Base-by-base conservation (phyloP, 139 green algal genomes). In the Coccomyxa sp. region DNA sequence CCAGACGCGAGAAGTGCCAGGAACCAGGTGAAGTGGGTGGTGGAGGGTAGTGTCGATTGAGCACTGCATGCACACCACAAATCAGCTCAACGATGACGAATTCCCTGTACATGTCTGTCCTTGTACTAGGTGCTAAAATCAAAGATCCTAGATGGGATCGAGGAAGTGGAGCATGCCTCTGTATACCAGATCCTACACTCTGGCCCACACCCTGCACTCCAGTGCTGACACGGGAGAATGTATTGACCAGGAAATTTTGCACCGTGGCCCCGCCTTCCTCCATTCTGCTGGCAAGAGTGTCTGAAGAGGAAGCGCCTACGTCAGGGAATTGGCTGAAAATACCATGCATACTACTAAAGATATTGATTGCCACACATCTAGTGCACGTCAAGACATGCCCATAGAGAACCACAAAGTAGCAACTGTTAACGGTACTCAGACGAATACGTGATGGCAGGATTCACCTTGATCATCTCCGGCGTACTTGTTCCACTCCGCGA, bases 1-100 rank as follows among this genome's bases (percentile, higher is more conserved):
- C 95, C 94, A 30, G 74, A 87, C 14, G 79, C 90, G 66, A 95
- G 51, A 28, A 98, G 91, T 11, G 79, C 87, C n/a, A 82, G 63
- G 66, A 95, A 95, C 84, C 93, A 92, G 16, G 84, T 84, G 67
- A 86, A 91, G 81, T 93, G 87, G 63, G 76, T 77, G 0, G 77
- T 68, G 18, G 67, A 85, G 27, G 88, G 88, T 84, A 90, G 88
- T 12, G 18, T 71, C 18, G 63, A 71, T 25, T 71, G 63, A 21
- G 63, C 63, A 21, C 63, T 71, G 63, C 9, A 71, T 58, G 21
- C 25, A 28, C 31, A 81, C 17, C 21, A 25, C 32, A 38, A 18
- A 7, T 66, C 13, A 27, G 77, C 13, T 66, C 15, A 25, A 45
- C 16, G 4, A 32, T 71, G 13, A 25, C 13, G 21, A 60, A 0